Base-by-base conservation (phyloP, 2,329 filamentous ascomycete species). In the Diplodia corticola region DNA sequence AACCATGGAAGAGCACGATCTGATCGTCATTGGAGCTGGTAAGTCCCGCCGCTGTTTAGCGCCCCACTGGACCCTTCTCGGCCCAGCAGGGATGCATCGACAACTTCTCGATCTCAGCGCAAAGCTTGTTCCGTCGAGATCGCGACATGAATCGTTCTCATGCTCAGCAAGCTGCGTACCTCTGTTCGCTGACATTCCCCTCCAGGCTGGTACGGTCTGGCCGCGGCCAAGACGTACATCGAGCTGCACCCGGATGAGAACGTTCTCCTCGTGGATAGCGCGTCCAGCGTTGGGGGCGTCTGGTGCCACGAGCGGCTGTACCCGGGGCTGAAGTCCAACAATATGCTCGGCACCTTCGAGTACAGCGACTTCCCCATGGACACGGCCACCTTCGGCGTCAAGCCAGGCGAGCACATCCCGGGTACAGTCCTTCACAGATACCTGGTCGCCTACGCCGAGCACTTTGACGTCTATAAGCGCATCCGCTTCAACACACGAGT, bases 371-470 rank as follows among this genome's bases (percentile, higher is more conserved):
- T 73, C 49, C 73, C 74, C 5, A 74, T 77, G 73, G 70, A 69
- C 17, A 71, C 70, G 5, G 26, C 26, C 9, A 70, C 70, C 0
- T 76, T 70, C 48, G 63, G 72, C 35, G 79, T 83, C 59, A 78
- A 81, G 49, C 69, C 73, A 0, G 83, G 84, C 15, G 75, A 88
- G 51, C 87, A 90, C 73, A 86, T 91, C 55, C 84, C 88, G 0
- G 88, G 86, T 0, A 69, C 79, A 0, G 81, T 84, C 2, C 75
- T 89, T 59, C 83, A 89, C 70, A 69, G 75, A 0, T 91, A 91
- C 72, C 76, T 90, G 7, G 78, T 78, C 30, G 79, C 81, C 1
- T 75, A 72, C 67, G 72, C 69, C 1, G 76, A 84, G 67, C 76
- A 84, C 24, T 86, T 85, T 68, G 81, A 79, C 5, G 75, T 91